Evolutionary conservation across 2,329 filamentous ascomycete genomes (phyloP).

Genomic region (Exserohilum turcica): DNA sequence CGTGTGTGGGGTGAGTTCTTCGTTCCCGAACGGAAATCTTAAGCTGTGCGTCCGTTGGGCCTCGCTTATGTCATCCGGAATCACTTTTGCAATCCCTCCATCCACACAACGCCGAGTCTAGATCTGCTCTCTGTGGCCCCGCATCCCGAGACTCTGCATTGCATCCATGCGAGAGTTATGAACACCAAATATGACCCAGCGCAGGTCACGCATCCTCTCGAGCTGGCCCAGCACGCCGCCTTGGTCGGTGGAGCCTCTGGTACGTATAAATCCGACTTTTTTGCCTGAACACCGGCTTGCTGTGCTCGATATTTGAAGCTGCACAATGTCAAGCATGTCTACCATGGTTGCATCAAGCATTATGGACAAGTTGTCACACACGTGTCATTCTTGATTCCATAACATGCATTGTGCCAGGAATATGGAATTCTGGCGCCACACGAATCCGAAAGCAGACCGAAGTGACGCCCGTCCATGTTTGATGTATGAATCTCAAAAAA

Average conservation of each 20-base stretch:
- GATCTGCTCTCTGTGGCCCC: neutral
- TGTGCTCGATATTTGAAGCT: neutral
- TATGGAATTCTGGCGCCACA: too few relatives aligned
- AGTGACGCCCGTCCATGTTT: too few relatives aligned
- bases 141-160: neutral
- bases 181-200: constrained; percentile 25
- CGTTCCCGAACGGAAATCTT: constrained; percentile 26
- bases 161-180: constrained; percentile 34
- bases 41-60: constrained; percentile 31
- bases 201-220: constrained; percentile 34
- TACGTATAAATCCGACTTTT: constrained; percentile 25
- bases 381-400: neutral
- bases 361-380: too few relatives aligned
- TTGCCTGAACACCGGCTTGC: constrained; percentile 1
- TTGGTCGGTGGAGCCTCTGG: constrained; percentile 37
- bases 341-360: neutral
- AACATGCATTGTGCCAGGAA: neutral
- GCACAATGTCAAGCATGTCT: neutral
- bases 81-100: constrained; percentile 2
- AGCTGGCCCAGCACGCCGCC: constrained; percentile 33
- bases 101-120: constrained; percentile 14
- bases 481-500: too few relatives aligned
- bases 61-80: constrained; percentile 23
- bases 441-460: too few relatives aligned
- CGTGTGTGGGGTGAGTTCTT: constrained; percentile 23